A percentile compares a stretch with the other conserved stretches of the same genome.
Evolutionary conservation across 768 basidiomycete genomes (phyloP).

Genomic region (Leccinum truebloodii): DNA sequence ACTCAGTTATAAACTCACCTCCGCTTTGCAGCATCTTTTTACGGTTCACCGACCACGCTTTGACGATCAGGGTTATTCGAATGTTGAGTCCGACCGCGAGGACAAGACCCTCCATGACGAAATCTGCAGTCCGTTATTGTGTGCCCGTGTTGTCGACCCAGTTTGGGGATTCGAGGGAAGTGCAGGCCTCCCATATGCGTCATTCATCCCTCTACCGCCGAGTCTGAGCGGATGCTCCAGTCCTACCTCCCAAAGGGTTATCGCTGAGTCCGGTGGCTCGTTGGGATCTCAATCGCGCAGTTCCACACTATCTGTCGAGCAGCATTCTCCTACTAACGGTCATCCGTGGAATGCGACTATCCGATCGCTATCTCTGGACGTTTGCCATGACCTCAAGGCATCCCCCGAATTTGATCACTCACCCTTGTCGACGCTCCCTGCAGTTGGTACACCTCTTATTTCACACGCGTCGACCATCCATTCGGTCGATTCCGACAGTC

Average conservation of each 20-base stretch:
- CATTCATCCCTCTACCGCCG: slow-evolving; percentile 33
- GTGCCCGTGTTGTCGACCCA: slow-evolving; percentile 20
- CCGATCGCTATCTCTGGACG: slow-evolving; percentile 13
- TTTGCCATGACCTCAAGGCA: slow-evolving; percentile 7
- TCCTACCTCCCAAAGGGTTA: slow-evolving; percentile 27
- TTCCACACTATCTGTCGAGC: slow-evolving; percentile 32
- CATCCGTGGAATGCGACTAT: slow-evolving; percentile 13
- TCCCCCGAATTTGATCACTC: slow-evolving; percentile 29
- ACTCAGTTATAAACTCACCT: not conserved
- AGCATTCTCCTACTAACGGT: slow-evolving; percentile 25
- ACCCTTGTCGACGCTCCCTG: slow-evolving; percentile 33
- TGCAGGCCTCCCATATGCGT: slow-evolving; percentile 23
- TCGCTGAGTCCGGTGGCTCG: slow-evolving; percentile 18
- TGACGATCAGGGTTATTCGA: slow-evolving; percentile 9
- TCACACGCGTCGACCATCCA: slow-evolving; percentile 14
- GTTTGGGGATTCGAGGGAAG: slow-evolving; percentile 26
- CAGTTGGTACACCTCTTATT: slow-evolving; percentile 32
- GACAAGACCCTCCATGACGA: slow-evolving; percentile 1
- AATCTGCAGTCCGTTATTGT: slow-evolving; percentile 8
- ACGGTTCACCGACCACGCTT: slow-evolving; percentile 25
- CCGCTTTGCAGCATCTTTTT: slow-evolving; percentile 28
- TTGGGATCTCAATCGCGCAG: slow-evolving; percentile 29
- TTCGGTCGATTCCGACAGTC: slow-evolving; percentile 21
- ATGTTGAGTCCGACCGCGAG: slow-evolving; percentile 4
- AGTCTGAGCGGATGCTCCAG: slow-evolving; percentile 34